Evolutionary conservation across 2,329 filamentous ascomycete species (phyloP).

Genomic region (Penicillium sp.): DNA sequence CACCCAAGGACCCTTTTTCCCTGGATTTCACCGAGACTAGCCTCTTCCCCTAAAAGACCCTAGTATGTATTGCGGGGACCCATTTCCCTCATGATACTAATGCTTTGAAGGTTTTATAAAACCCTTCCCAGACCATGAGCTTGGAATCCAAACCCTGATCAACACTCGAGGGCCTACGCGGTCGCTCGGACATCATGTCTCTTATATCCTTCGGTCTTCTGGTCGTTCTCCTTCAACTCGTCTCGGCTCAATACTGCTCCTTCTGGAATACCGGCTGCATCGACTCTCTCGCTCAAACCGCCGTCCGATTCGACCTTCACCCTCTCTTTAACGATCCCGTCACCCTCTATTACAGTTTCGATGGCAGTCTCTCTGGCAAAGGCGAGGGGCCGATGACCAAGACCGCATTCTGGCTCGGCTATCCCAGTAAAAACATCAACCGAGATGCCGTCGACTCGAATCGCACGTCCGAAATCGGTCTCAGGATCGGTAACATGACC

Average conservation of each 20-base stretch:
- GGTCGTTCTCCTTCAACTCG: conserved; percentile 23
- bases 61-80: conserved; percentile 25
- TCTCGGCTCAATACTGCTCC: conserved; percentile 35
- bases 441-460: conserved; percentile 31
- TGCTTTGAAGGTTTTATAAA: conserved; percentile 4
- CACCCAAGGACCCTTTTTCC: background rate
- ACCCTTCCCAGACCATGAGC: conserved; percentile 23
- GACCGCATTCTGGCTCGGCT: conserved; percentile 39
- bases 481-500: conserved; percentile 41
- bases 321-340: conserved; percentile 37
- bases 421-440: conserved; percentile 30
- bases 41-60: conserved; percentile 1
- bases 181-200: conserved; percentile 18
- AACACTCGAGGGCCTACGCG: conserved; percentile 24
- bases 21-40: background rate
- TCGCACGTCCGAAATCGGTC: conserved; percentile 38
- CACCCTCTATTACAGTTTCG: conserved; percentile 39
- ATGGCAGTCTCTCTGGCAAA: conserved; percentile 34
- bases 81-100: conserved; percentile 11
- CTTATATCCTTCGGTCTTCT: conserved; percentile 15
- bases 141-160: conserved; percentile 24
- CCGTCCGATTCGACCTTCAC: conserved; percentile 35
- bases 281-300: conserved; percentile 41
- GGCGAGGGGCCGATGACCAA: conserved; percentile 39
- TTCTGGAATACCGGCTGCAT: conserved; percentile 40